Evolutionary conservation across 2,329 filamentous ascomycete species (phyloP).

Genomic region (Verticillium zaregamsianum): DNA sequence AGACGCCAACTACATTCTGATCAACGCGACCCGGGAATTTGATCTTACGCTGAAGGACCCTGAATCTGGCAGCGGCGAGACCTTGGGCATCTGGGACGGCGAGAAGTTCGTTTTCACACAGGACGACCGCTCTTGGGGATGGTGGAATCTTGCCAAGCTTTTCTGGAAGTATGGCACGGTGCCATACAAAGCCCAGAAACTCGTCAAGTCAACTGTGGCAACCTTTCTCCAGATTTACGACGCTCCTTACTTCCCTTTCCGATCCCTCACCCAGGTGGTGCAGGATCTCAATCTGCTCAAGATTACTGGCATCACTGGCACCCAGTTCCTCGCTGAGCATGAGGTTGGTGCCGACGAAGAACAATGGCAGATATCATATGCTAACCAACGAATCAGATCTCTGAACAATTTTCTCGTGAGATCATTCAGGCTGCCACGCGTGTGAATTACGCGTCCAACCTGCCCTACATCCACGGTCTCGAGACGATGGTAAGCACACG

Average conservation of each 20-base stretch:
- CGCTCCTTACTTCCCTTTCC: slow-evolving; percentile 78
- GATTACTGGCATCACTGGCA: slow-evolving; percentile 67
- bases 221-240: slow-evolving; percentile 80
- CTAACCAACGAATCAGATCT: slow-evolving; percentile 41
- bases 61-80: slow-evolving; percentile 42
- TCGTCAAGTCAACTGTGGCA: slow-evolving; percentile 67
- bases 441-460: slow-evolving; percentile 91
- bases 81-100: slow-evolving; percentile 83
- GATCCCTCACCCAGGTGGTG: slow-evolving; percentile 65
- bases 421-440: slow-evolving; percentile 87
- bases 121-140: slow-evolving; percentile 55
- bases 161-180: slow-evolving; percentile 82
- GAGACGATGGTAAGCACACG: slow-evolving; percentile 64
- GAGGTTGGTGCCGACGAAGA: slow-evolving; percentile 32
- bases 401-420: slow-evolving; percentile 65
- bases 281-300: slow-evolving; percentile 63
- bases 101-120: slow-evolving; percentile 66
- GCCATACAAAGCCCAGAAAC: slow-evolving; percentile 66
- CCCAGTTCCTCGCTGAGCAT: slow-evolving; percentile 65
- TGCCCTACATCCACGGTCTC: slow-evolving; percentile 80
- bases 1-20: slow-evolving; percentile 74
- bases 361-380: neutral
- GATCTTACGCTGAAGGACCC: slow-evolving; percentile 55
- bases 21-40: slow-evolving; percentile 67
- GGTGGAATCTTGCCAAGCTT: slow-evolving; percentile 78